Evolutionary conservation across 108 stramenopile species (phyloP).

Genomic region (Hondaea fermentalgiana): DNA sequence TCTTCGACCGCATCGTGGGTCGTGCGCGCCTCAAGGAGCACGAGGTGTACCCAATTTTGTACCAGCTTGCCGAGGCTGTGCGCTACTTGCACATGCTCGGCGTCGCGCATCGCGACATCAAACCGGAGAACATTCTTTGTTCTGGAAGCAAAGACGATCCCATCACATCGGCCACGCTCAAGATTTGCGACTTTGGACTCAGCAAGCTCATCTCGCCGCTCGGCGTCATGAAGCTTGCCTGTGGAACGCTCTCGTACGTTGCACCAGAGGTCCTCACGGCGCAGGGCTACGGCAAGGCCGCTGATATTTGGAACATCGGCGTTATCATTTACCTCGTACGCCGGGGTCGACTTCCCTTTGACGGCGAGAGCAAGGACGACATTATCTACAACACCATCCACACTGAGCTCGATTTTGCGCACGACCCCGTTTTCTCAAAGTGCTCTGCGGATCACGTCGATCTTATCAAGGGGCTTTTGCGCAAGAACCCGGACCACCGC

Average conservation of each 20-base stretch:
- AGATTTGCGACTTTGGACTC: constrained; percentile 55
- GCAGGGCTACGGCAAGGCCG: constrained; percentile 41
- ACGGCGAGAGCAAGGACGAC: constrained; percentile 39
- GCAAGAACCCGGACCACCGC: constrained; percentile 25
- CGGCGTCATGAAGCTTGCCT: constrained; percentile 40
- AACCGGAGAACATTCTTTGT: constrained; percentile 55
- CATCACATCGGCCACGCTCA: neutral
- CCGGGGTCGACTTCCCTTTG: constrained; percentile 46
- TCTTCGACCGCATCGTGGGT: constrained; percentile 54
- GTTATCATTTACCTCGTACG: constrained; percentile 50
- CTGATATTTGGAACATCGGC: constrained; percentile 50
- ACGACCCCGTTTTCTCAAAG: neutral
- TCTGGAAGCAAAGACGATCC: constrained; percentile 46
- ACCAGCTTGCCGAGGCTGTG: constrained; percentile 42
- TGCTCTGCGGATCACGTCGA: neutral
- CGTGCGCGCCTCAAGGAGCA: constrained; percentile 42
- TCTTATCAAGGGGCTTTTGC: constrained; percentile 20
- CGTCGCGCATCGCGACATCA: constrained; percentile 50
- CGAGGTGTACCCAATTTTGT: constrained; percentile 34
- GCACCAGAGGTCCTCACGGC: constrained; percentile 37
- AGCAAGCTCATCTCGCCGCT: constrained; percentile 41
- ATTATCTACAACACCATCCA: constrained; percentile 41
- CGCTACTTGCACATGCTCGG: constrained; percentile 53
- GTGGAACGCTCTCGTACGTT: constrained; percentile 34
- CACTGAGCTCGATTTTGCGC: constrained; percentile 19